Percentiles rank a stretch among this genome's conserved stretches.
Conservation (phyloP, 352 stramenopile species). For the Pythium aristosporum region DNA sequence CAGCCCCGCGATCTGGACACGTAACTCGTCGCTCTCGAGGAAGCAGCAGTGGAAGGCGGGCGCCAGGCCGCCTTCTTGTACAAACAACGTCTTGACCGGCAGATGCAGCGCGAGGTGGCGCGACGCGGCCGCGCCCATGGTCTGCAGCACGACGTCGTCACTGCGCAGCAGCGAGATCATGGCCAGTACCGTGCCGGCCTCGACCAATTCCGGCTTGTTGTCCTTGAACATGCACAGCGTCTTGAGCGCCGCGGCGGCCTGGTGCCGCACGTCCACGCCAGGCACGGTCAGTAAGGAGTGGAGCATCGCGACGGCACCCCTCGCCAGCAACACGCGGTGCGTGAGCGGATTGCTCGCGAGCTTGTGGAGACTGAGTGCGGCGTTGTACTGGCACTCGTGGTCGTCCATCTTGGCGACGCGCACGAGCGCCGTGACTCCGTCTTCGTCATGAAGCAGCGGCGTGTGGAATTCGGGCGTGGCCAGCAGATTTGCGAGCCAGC, state of each 20-base stretch:
- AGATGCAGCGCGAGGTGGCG: slow-evolving; percentile 87
- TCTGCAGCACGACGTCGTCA: slow-evolving; percentile 75
- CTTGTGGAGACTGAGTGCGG: slow-evolving; percentile 88
- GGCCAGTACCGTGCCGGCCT: slow-evolving; percentile 82
- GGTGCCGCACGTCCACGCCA: slow-evolving; percentile 76
- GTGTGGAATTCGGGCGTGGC: slow-evolving; percentile 77
- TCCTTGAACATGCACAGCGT: slow-evolving; percentile 89
- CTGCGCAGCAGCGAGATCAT: slow-evolving; percentile 85
- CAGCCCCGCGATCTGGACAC: slow-evolving; percentile 86
- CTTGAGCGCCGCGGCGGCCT: slow-evolving; percentile 91
- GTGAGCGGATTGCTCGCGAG: slow-evolving; percentile 70
- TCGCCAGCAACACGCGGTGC: slow-evolving; percentile 66
- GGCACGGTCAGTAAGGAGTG: slow-evolving; percentile 72
- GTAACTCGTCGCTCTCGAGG: slow-evolving; percentile 74
- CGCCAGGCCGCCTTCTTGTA: slow-evolving; percentile 62
- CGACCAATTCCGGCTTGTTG: slow-evolving; percentile 88
- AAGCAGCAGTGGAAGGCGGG: slow-evolving; percentile 65
- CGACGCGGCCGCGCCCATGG: slow-evolving; percentile 85
- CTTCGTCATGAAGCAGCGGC: slow-evolving; percentile 68
- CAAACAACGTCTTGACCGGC: slow-evolving; percentile 66
- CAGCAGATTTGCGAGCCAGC: slow-evolving; percentile 90
- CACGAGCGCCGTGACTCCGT: slow-evolving; percentile 87
- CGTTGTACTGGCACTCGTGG: slow-evolving; percentile 91
- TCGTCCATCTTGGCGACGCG: slow-evolving; percentile 88
- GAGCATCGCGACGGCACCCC: slow-evolving; percentile 58